Evolutionary conservation across 2,329 filamentous ascomycete species (phyloP).

Genomic region (Colletotrichum chlorophyti): DNA sequence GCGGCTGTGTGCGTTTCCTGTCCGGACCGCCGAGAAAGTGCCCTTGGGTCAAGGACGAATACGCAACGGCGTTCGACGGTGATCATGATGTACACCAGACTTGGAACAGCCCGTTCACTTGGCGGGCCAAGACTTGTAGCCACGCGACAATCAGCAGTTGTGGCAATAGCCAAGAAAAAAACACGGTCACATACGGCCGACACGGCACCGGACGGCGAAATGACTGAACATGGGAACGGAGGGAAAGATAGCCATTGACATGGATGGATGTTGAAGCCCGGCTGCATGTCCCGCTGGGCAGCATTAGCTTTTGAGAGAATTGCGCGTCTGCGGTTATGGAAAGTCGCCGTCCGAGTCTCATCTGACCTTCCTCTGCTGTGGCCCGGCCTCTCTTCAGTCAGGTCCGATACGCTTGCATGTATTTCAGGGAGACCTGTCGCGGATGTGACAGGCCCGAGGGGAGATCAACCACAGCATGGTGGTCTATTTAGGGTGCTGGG

Average conservation of each 20-base stretch:
- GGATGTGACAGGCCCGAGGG: background rate
- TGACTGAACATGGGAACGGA: background rate
- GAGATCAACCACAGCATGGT: background rate
- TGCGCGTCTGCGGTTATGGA: conserved; percentile 15
- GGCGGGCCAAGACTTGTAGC: background rate
- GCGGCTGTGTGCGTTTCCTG: too few species aligned
- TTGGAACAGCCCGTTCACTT: too few species aligned
- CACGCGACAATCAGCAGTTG: background rate
- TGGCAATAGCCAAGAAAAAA: background rate
- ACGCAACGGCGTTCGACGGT: too few species aligned
- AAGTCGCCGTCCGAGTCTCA: conserved; percentile 24
- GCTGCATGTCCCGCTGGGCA: background rate
- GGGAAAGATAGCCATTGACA: background rate
- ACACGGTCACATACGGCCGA: background rate
- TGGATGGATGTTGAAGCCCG: background rate
- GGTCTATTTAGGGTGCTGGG: conserved; percentile 14
- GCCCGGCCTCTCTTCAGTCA: conserved; percentile 8
- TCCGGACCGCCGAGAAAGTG: too few species aligned
- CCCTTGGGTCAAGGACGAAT: too few species aligned
- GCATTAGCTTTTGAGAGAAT: background rate
- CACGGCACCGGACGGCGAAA: background rate
- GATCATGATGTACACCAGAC: too few species aligned
- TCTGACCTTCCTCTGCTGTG: conserved; percentile 13
- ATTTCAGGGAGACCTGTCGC: background rate
- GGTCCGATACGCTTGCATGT: background rate